phyloP scores from a whole-genome alignment of 345 rosid genomes.

The Raphanus sativus region DNA sequence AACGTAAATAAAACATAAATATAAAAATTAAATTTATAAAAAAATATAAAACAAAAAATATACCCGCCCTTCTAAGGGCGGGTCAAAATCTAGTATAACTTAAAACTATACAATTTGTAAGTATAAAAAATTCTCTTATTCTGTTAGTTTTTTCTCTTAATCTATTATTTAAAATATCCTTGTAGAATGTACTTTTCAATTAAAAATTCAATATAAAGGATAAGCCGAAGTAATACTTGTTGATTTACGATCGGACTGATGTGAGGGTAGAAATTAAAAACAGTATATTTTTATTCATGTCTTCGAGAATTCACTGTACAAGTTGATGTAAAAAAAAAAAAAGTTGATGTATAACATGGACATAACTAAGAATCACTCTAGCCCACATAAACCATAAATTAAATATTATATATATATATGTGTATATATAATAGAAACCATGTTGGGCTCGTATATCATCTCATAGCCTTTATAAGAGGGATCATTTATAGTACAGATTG shows the following conservation, averaged over 20 bases:
- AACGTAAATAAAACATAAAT: no score
- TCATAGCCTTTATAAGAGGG: constrained; percentile 32
- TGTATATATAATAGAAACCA: constrained; percentile 1
- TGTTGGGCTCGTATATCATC: constrained; percentile 34
- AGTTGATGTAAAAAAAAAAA: constrained; percentile 25
- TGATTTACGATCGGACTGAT: constrained; percentile 6
- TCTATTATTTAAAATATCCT: neutral
- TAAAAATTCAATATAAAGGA: neutral
- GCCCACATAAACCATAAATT: constrained; percentile 14
- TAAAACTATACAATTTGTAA: no score
- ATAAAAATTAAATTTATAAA: no score
- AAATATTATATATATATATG: neutral
- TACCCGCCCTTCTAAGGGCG: no score
- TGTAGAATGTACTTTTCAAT: neutral
- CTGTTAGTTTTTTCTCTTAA: neutral
- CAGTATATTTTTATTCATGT: constrained; percentile 7
- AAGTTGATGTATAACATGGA: no score
- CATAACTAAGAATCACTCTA: constrained; percentile 5
- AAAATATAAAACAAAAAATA: no score
- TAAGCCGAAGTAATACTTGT: neutral
- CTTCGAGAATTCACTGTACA: constrained; percentile 28
- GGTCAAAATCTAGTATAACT: no score
- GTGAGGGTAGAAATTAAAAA: no score
- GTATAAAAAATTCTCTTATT: neutral
- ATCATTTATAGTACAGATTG: constrained; percentile 34